A percentile compares a stretch with the other conserved stretches of the same genome.
These are phyloP conservation scores for Amanita rubescens DNA, from an alignment of 768 basidiomycete genomes.

Conservation along the genomic window DNA sequence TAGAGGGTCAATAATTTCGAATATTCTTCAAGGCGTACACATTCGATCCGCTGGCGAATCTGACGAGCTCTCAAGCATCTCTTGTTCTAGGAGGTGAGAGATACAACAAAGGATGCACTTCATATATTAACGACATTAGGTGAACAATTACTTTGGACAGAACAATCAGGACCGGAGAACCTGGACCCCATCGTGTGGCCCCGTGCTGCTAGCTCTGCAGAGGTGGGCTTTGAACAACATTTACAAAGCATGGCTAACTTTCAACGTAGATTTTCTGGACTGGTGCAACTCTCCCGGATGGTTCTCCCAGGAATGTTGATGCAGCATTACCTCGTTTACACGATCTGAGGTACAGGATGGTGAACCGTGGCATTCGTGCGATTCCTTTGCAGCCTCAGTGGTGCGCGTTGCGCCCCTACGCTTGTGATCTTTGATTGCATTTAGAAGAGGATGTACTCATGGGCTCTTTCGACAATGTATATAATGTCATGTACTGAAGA, in stretches of 20 bases:
- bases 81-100: slow-evolving; percentile 60
- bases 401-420: slow-evolving; percentile 44
- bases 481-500: slow-evolving; percentile 5
- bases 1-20: not conserved
- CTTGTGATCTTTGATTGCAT: not conserved
- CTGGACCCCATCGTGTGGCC: slow-evolving; percentile 68
- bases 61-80: slow-evolving; percentile 40
- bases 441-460: not conserved
- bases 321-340: slow-evolving; percentile 60
- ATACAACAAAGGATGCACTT: too few relatives aligned
- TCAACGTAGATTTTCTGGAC: too few relatives aligned
- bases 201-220: slow-evolving; percentile 61
- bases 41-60: slow-evolving; percentile 61
- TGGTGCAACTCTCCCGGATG: too few relatives aligned
- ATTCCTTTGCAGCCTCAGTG: slow-evolving; percentile 62
- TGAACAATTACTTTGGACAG: not conserved
- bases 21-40: slow-evolving; percentile 39
- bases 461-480: not conserved
- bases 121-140: not conserved
- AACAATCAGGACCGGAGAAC: not conserved
- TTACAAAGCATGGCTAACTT: too few relatives aligned
- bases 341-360: slow-evolving; percentile 54
- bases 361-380: slow-evolving; percentile 43
- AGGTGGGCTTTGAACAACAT: slow-evolving; percentile 19
- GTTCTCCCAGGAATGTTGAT: slow-evolving; percentile 22